Percentiles rank a stretch among this genome's conserved stretches.
Conservation (phyloP, 179 eudicot genomes). For the Camellia oleifera region DNA sequence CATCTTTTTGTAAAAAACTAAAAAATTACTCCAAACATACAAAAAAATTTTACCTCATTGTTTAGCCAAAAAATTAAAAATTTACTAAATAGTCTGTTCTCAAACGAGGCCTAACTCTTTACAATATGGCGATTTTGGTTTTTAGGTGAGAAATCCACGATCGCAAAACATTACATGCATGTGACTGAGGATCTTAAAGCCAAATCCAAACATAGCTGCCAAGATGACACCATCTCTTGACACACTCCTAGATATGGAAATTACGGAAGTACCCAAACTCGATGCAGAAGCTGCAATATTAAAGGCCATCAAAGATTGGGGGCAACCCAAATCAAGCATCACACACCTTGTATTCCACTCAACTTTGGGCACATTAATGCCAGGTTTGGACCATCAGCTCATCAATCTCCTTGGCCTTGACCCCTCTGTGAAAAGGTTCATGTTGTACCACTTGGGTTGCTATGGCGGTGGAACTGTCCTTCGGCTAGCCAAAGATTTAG, state of each 20-base stretch:
- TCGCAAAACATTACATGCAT: conserved; percentile 10
- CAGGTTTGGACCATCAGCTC: conserved; percentile 11
- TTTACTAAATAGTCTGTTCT: too few relatives aligned
- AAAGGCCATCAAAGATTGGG: conserved; percentile 19
- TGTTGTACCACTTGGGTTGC: conserved; percentile 15
- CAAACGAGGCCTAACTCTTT: background rate
- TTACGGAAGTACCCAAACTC: background rate
- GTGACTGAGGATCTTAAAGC: conserved; percentile 6
- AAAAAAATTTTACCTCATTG: too few relatives aligned
- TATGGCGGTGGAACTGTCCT: conserved; percentile 15
- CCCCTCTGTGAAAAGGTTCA: background rate
- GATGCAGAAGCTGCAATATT: conserved; percentile 7
- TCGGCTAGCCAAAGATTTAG: conserved; percentile 17
- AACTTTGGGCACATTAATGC: background rate
- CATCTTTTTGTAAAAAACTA: too few relatives aligned
- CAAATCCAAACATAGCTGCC: background rate
- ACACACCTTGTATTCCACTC: conserved; percentile 14
- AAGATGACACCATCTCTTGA: background rate
- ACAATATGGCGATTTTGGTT: too few relatives aligned
- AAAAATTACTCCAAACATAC: too few relatives aligned
- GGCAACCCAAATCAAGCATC: conserved; percentile 11
- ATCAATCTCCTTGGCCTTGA: conserved; percentile 7
- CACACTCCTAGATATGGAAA: background rate
- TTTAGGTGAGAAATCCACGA: conserved; percentile 16
- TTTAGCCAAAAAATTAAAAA: too few relatives aligned